Evolutionary conservation across 257 asterid genomes (phyloP).

Genomic region (Petrea volubilis): DNA sequence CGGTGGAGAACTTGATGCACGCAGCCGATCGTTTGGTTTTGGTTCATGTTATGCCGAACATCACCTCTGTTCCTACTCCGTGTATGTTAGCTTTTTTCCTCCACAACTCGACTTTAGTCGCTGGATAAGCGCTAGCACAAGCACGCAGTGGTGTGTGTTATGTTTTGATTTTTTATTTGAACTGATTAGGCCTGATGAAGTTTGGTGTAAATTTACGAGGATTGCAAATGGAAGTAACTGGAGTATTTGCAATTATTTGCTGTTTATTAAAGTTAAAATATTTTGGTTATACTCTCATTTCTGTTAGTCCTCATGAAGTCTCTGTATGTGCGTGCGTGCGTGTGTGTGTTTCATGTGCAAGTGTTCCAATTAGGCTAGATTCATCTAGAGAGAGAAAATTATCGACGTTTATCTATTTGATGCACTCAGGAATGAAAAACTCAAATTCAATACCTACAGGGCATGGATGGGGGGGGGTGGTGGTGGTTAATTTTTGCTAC

Average conservation of each 20-base stretch:
- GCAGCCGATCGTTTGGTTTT: slow-evolving; percentile 51
- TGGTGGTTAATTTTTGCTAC: neutral
- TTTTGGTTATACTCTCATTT: neutral
- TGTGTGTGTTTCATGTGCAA: neutral
- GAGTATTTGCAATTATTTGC: neutral
- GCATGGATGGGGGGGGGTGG: no score
- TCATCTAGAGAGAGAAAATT: neutral
- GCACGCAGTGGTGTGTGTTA: slow-evolving; percentile 4
- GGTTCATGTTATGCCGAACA: slow-evolving; percentile 67
- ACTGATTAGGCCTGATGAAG: neutral
- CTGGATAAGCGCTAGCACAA: no score
- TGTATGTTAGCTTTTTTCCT: slow-evolving; percentile 40
- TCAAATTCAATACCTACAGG: neutral
- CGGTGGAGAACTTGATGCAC: slow-evolving; percentile 61
- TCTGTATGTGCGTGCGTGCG: neutral
- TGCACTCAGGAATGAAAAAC: neutral
- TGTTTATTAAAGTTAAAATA: neutral
- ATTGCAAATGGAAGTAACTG: slow-evolving; percentile 13
- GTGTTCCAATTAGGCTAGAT: neutral
- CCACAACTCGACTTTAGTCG: no score
- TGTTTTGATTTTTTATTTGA: neutral
- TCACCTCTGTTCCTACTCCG: slow-evolving; percentile 71
- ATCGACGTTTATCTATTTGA: neutral
- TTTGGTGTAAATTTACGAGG: slow-evolving; percentile 2
- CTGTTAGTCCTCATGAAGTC: slow-evolving; percentile 2